Conservation (phyloP, 139 green algal genomes). For the Chlorella vulgaris region DNA sequence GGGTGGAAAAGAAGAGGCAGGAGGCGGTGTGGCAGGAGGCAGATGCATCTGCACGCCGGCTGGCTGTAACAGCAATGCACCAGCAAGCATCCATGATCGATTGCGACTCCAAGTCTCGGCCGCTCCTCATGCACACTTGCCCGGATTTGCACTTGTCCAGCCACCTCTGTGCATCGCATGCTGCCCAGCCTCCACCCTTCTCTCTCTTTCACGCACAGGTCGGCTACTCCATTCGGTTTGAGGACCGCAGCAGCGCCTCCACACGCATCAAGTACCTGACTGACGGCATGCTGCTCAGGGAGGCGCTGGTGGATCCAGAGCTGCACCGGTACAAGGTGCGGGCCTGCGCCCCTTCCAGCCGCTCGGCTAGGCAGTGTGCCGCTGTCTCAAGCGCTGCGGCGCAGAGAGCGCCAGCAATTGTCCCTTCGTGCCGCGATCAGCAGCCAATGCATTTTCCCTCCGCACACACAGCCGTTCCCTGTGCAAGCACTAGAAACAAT, state of each 20-base stretch:
- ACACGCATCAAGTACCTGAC: conserved; percentile 91
- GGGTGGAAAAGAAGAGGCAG: no score
- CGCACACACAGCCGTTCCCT: no score
- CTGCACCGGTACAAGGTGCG: conserved; percentile 78
- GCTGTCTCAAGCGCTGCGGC: no score
- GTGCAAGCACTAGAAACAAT: no score
- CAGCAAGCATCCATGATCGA: neutral
- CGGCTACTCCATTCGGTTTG: conserved; percentile 86
- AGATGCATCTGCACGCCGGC: no score
- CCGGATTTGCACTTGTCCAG: neutral
- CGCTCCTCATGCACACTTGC: neutral
- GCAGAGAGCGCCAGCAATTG: neutral
- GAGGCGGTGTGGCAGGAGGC: no score
- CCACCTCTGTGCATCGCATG: neutral
- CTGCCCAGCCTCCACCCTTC: neutral
- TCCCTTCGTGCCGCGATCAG: no score
- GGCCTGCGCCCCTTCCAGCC: no score
- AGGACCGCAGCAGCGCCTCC: conserved; percentile 66
- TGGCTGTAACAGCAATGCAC: no score
- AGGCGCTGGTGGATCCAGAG: conserved; percentile 85
- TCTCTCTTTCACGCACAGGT: conserved; percentile 41
- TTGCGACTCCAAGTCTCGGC: neutral
- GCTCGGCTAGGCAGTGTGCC: no score
- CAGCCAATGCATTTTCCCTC: neutral
- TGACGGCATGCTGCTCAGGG: conserved; percentile 96